A percentile compares a stretch with the other conserved stretches of the same genome.
These are phyloP conservation scores for Beauveria bassiana DNA, from an alignment of 2,329 filamentous ascomycete species.

Conservation along the genomic window DNA sequence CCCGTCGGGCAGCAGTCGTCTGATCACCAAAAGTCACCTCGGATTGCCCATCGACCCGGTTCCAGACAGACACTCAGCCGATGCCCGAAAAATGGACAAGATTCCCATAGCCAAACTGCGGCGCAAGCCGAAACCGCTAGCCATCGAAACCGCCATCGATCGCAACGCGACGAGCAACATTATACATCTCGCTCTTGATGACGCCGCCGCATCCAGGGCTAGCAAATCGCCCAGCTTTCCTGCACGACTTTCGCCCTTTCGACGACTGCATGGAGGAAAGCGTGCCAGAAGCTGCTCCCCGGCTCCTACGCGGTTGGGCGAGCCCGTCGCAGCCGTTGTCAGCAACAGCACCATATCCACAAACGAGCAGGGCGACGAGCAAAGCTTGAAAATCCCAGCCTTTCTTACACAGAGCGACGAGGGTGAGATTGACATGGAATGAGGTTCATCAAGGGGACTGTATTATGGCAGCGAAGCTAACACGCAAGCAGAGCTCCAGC, in stretches of 20 bases:
- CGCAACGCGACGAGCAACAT: slow-evolving; percentile 19
- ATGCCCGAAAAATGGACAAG: slow-evolving; percentile 30
- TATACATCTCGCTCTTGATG: not conserved
- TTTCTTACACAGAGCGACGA: slow-evolving; percentile 31
- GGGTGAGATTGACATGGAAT: slow-evolving; percentile 19
- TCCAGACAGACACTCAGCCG: not conserved
- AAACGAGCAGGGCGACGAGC: slow-evolving; percentile 15
- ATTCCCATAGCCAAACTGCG: slow-evolving; percentile 35
- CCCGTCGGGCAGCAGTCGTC: not conserved
- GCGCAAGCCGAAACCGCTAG: slow-evolving; percentile 36
- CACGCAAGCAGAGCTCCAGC: slow-evolving; percentile 35
- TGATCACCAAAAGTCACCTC: not conserved
- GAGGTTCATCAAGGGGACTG: not conserved
- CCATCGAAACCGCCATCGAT: slow-evolving; percentile 33
- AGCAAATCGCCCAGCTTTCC: slow-evolving; percentile 17
- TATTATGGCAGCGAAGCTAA: not conserved
- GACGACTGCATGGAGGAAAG: slow-evolving; percentile 38
- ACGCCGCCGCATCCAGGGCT: not conserved
- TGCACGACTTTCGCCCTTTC: slow-evolving; percentile 33
- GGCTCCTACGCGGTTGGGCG: slow-evolving; percentile 12
- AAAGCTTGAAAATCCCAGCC: slow-evolving; percentile 24
- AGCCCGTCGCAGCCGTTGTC: slow-evolving; percentile 24
- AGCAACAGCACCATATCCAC: slow-evolving; percentile 25
- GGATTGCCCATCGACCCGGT: not conserved
- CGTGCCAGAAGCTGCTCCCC: slow-evolving; percentile 37